Evolutionary conservation across 768 basidiomycete species (phyloP), one percentile per base, ranked within the genome.

Genomic region (Crassisporium funariophilum): DNA sequence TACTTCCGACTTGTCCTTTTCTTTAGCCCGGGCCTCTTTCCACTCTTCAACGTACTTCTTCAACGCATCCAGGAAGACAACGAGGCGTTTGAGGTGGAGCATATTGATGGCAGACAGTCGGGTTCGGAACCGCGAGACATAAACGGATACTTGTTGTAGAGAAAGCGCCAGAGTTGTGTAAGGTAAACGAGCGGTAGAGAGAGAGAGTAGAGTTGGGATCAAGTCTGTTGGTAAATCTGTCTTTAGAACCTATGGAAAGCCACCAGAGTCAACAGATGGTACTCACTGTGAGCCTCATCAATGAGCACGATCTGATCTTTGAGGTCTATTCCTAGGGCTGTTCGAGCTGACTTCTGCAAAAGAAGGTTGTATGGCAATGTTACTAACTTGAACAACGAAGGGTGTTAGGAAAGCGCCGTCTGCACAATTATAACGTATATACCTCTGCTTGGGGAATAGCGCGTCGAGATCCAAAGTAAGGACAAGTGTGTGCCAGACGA

Each of bases 251-350:
- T 17, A 31, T 23, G 7, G 9, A 34, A 12, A 31, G 15, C 2
- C 3, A n/a, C 15, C 22, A 25, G n/a, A 12, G 27, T 3, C 12
- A 39, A 43, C 6, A 19, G 31, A 35, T 19, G n/a, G n/a, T 17
- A 71, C 90, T 47, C 57, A 94, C 92, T 98, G 66, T 99, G 95
- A 0, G 95, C 95, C 71, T 99, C 95, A 59, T 99, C 95, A 44
- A 99, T 83, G 17, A 98, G 77, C 22, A 99, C 81, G 13, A 98
- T 74, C 57, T 97, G 92, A 57, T 85, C 79, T 9, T 77, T 86
- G 35, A 97, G 70, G 59, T 91, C 81, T 47, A 99, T 94, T 2
- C 88, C 88, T 0, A 98, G 74, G 0, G 92, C 84, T 58, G 97
- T 91, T 40, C 95, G 75, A 2, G 94, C 90, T 1, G 78, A 77